phyloP scores from a whole-genome alignment of 2,329 filamentous ascomycete species.

The Diaporthe eres region DNA sequence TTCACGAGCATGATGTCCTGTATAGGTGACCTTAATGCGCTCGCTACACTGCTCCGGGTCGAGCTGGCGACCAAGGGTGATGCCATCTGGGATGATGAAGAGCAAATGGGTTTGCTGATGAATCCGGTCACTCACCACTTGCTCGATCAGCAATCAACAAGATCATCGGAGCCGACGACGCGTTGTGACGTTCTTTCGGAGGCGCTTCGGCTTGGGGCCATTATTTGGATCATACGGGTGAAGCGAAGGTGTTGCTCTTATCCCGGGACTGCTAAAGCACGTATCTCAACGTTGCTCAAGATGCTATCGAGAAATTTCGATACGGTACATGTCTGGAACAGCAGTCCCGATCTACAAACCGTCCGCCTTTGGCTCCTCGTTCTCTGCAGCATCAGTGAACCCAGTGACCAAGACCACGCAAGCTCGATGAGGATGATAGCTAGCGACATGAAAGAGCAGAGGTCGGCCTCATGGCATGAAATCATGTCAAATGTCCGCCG shows the following conservation, averaged over 20 bases:
- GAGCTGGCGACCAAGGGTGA: not conserved
- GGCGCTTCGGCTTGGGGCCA: constrained; percentile 1
- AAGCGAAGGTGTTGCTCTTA: constrained; percentile 8
- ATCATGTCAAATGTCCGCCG: not conserved
- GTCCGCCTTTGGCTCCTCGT: constrained; percentile 18
- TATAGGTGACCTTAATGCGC: not conserved
- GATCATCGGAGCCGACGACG: not conserved
- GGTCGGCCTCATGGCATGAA: not conserved
- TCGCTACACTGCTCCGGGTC: not conserved
- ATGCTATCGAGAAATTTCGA: not conserved
- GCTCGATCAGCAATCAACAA: not conserved
- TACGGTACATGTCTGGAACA: not conserved
- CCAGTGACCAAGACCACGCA: not conserved
- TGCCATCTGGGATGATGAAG: constrained; percentile 2
- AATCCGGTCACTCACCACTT: constrained; percentile 11
- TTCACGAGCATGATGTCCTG: not conserved
- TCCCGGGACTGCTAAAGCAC: not conserved
- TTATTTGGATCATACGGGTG: constrained; percentile 14
- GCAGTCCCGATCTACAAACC: not conserved
- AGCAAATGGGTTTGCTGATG: not conserved
- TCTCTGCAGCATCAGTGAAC: constrained; percentile 8
- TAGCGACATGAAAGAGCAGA: not conserved
- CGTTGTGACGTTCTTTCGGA: not conserved
- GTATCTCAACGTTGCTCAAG: constrained; percentile 4
- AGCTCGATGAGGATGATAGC: not conserved